A percentile compares a stretch with the other conserved stretches of the same genome.
Conservation (phyloP, 192 early-diverging fungal genomes). For the Coemansia furcata region DNA sequence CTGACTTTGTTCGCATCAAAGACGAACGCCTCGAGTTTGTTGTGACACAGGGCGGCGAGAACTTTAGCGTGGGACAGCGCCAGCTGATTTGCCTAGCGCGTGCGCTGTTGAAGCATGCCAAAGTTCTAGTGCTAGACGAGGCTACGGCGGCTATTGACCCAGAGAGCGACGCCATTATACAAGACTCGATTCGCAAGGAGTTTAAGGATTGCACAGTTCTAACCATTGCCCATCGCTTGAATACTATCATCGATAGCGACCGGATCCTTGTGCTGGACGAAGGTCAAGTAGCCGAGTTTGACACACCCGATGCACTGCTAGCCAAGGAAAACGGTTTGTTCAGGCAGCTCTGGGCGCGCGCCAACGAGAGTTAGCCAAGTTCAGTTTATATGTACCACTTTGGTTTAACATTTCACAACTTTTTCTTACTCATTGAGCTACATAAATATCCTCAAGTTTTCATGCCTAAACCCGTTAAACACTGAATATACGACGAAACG, state of each 20-base stretch:
- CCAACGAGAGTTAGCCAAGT: not conserved
- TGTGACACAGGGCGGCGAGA: slow-evolving; percentile 60
- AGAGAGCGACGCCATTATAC: slow-evolving; percentile 66
- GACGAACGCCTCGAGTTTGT: slow-evolving; percentile 63
- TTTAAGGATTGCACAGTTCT: slow-evolving; percentile 73
- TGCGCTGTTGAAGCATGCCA: slow-evolving; percentile 73
- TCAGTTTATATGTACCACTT: not conserved
- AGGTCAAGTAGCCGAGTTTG: slow-evolving; percentile 70
- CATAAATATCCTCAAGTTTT: not conserved
- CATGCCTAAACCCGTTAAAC: not conserved
- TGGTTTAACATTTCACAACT: not conserved
- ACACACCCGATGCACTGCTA: slow-evolving; percentile 62
- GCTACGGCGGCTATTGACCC: slow-evolving; percentile 73
- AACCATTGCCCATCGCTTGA: slow-evolving; percentile 82
- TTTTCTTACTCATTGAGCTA: not conserved
- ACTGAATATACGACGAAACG: not conserved
- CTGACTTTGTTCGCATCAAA: slow-evolving; percentile 60
- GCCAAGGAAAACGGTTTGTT: slow-evolving; percentile 20
- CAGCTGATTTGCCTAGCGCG: slow-evolving; percentile 71
- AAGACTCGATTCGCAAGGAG: slow-evolving; percentile 69
- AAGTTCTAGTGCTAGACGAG: slow-evolving; percentile 77
- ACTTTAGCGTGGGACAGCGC: slow-evolving; percentile 80
- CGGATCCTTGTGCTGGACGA: slow-evolving; percentile 74
- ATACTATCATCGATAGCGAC: slow-evolving; percentile 75
- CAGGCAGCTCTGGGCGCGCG: not conserved